Base-by-base conservation (phyloP, 495 filamentous ascomycete genomes). In the Penicillium psychrofluorescens region DNA sequence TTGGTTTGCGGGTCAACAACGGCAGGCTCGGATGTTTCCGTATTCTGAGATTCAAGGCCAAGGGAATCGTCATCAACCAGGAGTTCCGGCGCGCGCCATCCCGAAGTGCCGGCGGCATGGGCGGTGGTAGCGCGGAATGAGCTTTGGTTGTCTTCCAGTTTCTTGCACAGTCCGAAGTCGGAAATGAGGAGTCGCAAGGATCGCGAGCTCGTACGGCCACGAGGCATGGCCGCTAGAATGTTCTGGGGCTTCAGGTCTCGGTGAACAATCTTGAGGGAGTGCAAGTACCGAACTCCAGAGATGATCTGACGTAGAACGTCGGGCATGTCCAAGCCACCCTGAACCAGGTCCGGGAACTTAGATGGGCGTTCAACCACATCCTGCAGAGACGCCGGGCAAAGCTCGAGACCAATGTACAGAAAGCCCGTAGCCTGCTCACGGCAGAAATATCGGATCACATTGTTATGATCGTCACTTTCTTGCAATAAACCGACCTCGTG, bases 221-320 rank as follows among this genome's bases (percentile, higher is more conserved):
- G 63, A 4, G 67, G 68, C 69, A 62, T 80, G 66, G 66, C 72
- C 39, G 95, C 88, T 0, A 98, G 74, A 36, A 97, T 95, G 53
- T 98, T 98, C 54, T 97, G 92, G 1, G 92, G 92, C 59, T 98
- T 98, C 51, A 98, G 74, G 62, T 98, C 92, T 38, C 92, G 86
- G 61, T 98, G 92, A 10, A 98, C 94, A 52, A 98, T 95, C 41
- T 94, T 84, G 36, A 97, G 75, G 11, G 81, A 84, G 62, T 98
- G 92, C 13, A 98, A 71, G 65, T 97, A 89, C 43, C 83, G 79
- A 11, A 98, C 71, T 12, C 92, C 92, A 32, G 81, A 80, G 8
- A 87, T 84, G 48, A 97, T 87, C 59, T 98, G 92, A 34, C 85
- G 80, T 29, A 97, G 66, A 12, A 92, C 79, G 42, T 77, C 73